A percentile compares a stretch with the other conserved stretches of the same genome.
Evolutionary conservation across 2,329 filamentous ascomycete genomes (phyloP).

Genomic region (Bipolaris victoriae): DNA sequence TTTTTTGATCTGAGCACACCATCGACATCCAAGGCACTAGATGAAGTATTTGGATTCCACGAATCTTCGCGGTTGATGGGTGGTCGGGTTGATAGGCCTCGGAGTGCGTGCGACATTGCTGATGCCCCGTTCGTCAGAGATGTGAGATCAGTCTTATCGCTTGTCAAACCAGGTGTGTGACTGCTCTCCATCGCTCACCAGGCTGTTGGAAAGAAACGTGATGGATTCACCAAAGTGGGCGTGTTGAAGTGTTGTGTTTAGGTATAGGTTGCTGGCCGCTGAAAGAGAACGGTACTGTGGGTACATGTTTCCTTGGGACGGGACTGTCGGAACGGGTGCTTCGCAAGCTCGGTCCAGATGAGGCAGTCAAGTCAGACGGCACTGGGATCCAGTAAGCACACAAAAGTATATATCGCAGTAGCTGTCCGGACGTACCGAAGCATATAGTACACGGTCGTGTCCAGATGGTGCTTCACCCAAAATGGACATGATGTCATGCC

Average conservation of each 20-base stretch:
- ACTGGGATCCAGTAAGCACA: background rate
- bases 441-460: background rate
- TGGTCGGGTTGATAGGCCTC: constrained; percentile 33
- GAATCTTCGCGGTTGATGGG: constrained; percentile 28
- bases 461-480: background rate
- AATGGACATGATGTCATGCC: constrained; percentile 11
- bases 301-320: constrained; percentile 11
- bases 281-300: constrained; percentile 20
- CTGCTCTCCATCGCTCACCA: background rate
- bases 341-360: background rate
- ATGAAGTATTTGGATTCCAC: constrained; percentile 38
- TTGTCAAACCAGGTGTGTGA: constrained; percentile 8
- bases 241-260: background rate
- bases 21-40: constrained; percentile 47
- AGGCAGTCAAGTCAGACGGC: constrained; percentile 2
- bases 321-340: constrained; percentile 16
- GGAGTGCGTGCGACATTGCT: constrained; percentile 36
- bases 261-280: constrained; percentile 8
- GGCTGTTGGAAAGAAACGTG: background rate
- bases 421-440: constrained; percentile 19
- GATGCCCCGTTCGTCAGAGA: constrained; percentile 27
- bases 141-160: constrained; percentile 18
- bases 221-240: constrained; percentile 7
- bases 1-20: constrained; percentile 50
- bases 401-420: constrained; percentile 9